Evolutionary conservation across 306 rosid genomes (phyloP), one percentile per base, ranked within the genome.

Genomic region (Vigna hirtella): DNA sequence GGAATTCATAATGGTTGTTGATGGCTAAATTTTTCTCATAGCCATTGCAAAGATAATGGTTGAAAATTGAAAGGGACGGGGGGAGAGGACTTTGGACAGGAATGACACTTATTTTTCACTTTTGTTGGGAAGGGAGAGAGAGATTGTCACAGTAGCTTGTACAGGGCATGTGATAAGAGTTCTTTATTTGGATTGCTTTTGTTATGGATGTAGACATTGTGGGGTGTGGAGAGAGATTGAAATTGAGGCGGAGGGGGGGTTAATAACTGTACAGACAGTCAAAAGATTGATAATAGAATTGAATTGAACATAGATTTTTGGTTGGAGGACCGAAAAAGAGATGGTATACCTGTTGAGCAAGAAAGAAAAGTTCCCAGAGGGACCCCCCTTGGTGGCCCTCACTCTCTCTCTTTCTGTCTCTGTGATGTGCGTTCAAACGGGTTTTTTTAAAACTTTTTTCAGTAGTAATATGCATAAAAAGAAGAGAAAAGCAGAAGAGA

Each of bases 21-120:
- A 72, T 79, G 89, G 85, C 86, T 72, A 72, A 61, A 59, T 72
- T 83, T 86, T 83, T 80, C 86, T 72, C 70, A 77, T 77, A 70
- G 89, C 83, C 89, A 80, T 77, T 69, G 69, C 81, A 82, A 57
- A 45, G 68, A 40, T 36, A 28, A 53, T 48, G 73, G 81, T 63
- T 73, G 75, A 45, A 45, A 42, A 45, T 3, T 45, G 15, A 56
- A 47, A 47, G 7, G 75, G 64, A 7, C 9, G 42, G n/a, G 17
- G 51, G 49, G 57, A 18, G 73, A 26, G 48, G 53, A 48, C 1
- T 16, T 24, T 20, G 9, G 70, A 77, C 65, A 61, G 16, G 40
- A 52, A 30, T 61, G 63, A 59, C 69, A 22, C 6, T 67, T 83
- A 36, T 78, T 67, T 20, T 71, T 77, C 36, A 32, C 32, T 13